Conservation (phyloP, 176 grass and related monocot species). For the Saccharum officinarum region DNA sequence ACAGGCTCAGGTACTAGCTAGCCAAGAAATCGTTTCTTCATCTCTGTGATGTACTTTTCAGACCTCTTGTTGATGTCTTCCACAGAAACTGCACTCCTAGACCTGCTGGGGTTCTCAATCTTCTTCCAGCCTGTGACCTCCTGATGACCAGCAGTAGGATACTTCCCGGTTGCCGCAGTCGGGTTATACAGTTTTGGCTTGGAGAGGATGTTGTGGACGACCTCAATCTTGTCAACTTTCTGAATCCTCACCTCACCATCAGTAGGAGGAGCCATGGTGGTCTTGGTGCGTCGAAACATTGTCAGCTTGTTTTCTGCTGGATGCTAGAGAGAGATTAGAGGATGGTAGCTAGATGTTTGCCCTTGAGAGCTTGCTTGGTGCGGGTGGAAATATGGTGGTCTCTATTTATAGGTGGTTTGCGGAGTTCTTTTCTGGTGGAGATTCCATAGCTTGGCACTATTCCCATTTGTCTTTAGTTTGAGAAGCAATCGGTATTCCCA, state of each 20-base stretch:
- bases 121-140: neutral
- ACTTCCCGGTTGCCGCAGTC: neutral
- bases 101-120: neutral
- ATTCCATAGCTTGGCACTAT: neutral
- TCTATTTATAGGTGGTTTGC: slow-evolving; percentile 18
- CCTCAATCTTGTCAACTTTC: slow-evolving; percentile 47
- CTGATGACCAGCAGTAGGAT: neutral
- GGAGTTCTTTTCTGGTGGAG: neutral
- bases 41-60: slow-evolving; percentile 43
- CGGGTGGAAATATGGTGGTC: neutral
- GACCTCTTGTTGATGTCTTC: slow-evolving; percentile 52
- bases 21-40: slow-evolving; percentile 35
- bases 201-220: slow-evolving; percentile 24
- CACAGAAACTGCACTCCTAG: neutral
- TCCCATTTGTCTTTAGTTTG: neutral
- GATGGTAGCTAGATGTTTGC: neutral
- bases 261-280: neutral
- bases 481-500: neutral
- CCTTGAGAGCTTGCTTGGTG: neutral
- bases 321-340: neutral
- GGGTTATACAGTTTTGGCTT: slow-evolving; percentile 22
- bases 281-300: slow-evolving; percentile 21
- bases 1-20: neutral
- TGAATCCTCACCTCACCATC: slow-evolving; percentile 40
- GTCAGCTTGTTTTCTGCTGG: neutral